Percentiles rank a stretch among this genome's conserved stretches.
phyloP scores from a whole-genome alignment of 2,329 filamentous ascomycete species.

The Furcasterigmium sp. region DNA sequence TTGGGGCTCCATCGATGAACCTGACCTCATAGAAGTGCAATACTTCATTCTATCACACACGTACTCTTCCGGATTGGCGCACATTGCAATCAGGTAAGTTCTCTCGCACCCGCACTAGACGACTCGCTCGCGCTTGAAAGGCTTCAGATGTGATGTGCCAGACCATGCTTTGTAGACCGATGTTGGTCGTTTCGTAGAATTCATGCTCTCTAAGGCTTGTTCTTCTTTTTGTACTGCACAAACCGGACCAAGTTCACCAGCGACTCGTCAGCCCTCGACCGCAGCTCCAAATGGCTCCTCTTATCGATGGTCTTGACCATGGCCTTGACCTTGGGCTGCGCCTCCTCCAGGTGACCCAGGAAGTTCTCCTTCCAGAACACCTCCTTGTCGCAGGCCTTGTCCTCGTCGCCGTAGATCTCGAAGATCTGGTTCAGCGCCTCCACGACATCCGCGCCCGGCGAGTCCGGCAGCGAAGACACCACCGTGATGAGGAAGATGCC shows the following conservation, averaged over 20 bases:
- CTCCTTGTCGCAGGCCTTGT: slow-evolving; percentile 49
- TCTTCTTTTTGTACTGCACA: slow-evolving; percentile 59
- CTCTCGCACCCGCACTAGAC: no score
- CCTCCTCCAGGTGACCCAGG: slow-evolving; percentile 51
- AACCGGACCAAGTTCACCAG: slow-evolving; percentile 57
- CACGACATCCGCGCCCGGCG: slow-evolving; percentile 51
- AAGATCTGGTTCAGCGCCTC: slow-evolving; percentile 64
- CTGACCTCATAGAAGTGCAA: no score
- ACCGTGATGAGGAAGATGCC: slow-evolving; percentile 57
- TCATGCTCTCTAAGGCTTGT: slow-evolving; percentile 25
- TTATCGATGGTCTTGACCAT: slow-evolving; percentile 59
- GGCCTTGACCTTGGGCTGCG: slow-evolving; percentile 46
- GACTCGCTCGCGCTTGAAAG: neutral
- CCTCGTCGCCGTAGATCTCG: slow-evolving; percentile 62
- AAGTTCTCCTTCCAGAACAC: slow-evolving; percentile 63
- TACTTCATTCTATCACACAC: no score
- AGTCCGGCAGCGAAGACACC: slow-evolving; percentile 44
- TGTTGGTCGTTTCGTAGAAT: neutral
- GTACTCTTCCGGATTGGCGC: no score
- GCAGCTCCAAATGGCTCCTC: slow-evolving; percentile 49
- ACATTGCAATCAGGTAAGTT: no score
- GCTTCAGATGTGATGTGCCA: neutral
- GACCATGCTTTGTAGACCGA: neutral
- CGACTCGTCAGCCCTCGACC: slow-evolving; percentile 55
- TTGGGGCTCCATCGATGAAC: no score